These are phyloP conservation scores for Protea cynaroides DNA, from an alignment of 164 flowering plant genomes.

Conservation along the genomic window DNA sequence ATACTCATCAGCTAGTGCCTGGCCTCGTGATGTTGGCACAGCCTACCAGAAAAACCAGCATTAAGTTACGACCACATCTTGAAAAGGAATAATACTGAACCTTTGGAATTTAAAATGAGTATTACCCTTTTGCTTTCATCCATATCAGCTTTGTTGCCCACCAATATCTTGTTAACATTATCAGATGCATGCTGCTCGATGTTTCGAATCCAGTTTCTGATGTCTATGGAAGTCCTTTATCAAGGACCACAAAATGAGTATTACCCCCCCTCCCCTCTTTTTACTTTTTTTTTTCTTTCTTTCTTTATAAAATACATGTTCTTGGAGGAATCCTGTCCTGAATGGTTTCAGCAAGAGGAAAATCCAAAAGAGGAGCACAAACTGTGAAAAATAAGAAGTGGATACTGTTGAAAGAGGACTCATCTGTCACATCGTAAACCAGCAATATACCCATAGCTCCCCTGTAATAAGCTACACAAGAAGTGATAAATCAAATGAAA, in stretches of 20 bases:
- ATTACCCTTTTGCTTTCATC: conserved; percentile 69
- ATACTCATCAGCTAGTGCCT: conserved; percentile 52
- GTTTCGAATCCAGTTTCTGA: conserved; percentile 69
- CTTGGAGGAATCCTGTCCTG: background rate
- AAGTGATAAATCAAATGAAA: conserved; percentile 6
- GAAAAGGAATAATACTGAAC: conserved; percentile 2
- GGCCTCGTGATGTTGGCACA: conserved; percentile 49
- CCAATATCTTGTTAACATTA: conserved; percentile 63
- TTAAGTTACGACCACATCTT: background rate
- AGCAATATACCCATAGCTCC: conserved; percentile 65
- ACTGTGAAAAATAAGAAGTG: conserved; percentile 5
- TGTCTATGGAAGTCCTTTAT: conserved; percentile 33
- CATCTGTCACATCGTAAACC: conserved; percentile 58
- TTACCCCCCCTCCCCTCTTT: too few species aligned
- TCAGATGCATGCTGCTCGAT: conserved; percentile 70
- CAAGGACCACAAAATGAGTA: conserved; percentile 12
- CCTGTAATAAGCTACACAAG: conserved; percentile 39
- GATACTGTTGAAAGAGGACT: conserved; percentile 48
- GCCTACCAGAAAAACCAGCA: conserved; percentile 25
- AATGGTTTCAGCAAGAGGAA: background rate
- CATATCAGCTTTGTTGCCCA: conserved; percentile 75
- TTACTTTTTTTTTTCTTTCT: too few species aligned
- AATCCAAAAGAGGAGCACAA: background rate
- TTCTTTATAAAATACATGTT: background rate
- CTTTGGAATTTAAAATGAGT: conserved; percentile 3